These are phyloP conservation scores for Kockovaella imperatae DNA, from an alignment of 768 basidiomycete species.

Conservation along the genomic window DNA sequence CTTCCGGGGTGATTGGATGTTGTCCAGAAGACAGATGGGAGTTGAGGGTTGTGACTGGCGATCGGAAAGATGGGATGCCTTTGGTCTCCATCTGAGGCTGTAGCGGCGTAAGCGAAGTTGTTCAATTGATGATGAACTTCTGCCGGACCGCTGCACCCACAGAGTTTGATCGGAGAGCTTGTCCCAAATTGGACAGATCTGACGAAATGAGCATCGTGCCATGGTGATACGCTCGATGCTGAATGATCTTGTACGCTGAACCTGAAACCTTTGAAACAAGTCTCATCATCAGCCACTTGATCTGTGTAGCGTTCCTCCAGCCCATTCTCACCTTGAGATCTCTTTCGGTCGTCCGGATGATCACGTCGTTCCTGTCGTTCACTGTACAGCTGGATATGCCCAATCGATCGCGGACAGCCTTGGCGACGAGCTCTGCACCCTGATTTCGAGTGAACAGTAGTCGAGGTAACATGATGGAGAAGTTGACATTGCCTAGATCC, in stretches of 20 bases:
- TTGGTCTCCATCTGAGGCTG: slow-evolving; percentile 74
- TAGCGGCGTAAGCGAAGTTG: background rate
- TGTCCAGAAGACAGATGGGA: slow-evolving; percentile 38
- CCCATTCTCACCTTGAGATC: slow-evolving; percentile 74
- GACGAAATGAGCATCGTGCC: slow-evolving; percentile 97
- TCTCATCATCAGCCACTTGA: background rate
- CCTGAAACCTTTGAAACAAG: slow-evolving; percentile 68
- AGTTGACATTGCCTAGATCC: slow-evolving; percentile 97
- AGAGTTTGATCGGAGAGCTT: slow-evolving; percentile 51
- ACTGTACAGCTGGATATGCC: slow-evolving; percentile 62
- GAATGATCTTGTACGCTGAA: slow-evolving; percentile 92
- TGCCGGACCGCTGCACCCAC: slow-evolving; percentile 16
- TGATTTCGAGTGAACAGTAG: slow-evolving; percentile 66
- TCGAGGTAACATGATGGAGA: slow-evolving; percentile 83
- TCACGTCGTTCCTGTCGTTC: slow-evolving; percentile 88
- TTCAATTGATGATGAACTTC: background rate
- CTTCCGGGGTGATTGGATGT: slow-evolving; percentile 56
- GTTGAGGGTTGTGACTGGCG: slow-evolving; percentile 76
- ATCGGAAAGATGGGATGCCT: slow-evolving; percentile 83
- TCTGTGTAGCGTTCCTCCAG: slow-evolving; percentile 2
- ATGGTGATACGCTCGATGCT: slow-evolving; percentile 87
- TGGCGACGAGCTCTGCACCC: slow-evolving; percentile 68
- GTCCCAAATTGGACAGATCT: slow-evolving; percentile 60
- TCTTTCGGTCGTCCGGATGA: slow-evolving; percentile 50
- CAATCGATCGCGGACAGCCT: slow-evolving; percentile 66